A percentile compares a stretch with the other conserved stretches of the same genome.
Evolutionary conservation across 2,329 filamentous ascomycete species (phyloP).

Genomic region (Trichoderma arundinaceum): DNA sequence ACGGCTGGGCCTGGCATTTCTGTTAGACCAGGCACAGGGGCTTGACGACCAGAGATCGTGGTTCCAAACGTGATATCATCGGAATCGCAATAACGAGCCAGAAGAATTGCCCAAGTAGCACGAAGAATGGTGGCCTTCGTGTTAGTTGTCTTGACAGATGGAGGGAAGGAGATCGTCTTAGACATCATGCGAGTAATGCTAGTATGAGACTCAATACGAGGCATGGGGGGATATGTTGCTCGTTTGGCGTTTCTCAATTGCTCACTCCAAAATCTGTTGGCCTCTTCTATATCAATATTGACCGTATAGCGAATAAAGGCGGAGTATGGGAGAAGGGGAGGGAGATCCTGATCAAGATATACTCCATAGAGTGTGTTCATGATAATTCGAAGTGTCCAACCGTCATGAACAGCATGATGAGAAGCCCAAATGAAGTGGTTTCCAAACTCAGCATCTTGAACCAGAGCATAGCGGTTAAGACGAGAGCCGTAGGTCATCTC

Average conservation of each 20-base stretch:
- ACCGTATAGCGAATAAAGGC: constrained; percentile 31
- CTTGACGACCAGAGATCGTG: constrained; percentile 35
- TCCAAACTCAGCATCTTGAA: background rate
- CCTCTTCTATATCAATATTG: constrained; percentile 2
- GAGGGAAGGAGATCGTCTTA: constrained; percentile 18
- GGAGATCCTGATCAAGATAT: background rate
- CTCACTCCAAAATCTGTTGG: constrained; percentile 14
- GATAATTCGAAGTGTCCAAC: constrained; percentile 38
- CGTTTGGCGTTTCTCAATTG: constrained; percentile 17
- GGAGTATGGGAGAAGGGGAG: constrained; percentile 21
- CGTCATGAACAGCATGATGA: constrained; percentile 42
- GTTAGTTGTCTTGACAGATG: background rate
- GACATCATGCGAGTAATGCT: constrained; percentile 4
- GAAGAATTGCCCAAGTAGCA: constrained; percentile 36
- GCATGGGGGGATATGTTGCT: constrained; percentile 21
- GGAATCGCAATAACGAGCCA: constrained; percentile 33
- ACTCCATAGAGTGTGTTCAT: constrained; percentile 30
- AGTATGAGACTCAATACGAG: background rate
- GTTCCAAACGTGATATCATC: constrained; percentile 37
- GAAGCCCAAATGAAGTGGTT: constrained; percentile 37
- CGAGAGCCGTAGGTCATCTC: constrained; percentile 26
- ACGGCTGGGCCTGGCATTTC: constrained; percentile 33
- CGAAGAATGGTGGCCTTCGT: constrained; percentile 34
- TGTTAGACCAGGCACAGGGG: constrained; percentile 30
- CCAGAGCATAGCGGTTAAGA: constrained; percentile 19